Evolutionary conservation across 2,329 filamentous ascomycete species (phyloP).

Genomic region (Escovopsis sp.): DNA sequence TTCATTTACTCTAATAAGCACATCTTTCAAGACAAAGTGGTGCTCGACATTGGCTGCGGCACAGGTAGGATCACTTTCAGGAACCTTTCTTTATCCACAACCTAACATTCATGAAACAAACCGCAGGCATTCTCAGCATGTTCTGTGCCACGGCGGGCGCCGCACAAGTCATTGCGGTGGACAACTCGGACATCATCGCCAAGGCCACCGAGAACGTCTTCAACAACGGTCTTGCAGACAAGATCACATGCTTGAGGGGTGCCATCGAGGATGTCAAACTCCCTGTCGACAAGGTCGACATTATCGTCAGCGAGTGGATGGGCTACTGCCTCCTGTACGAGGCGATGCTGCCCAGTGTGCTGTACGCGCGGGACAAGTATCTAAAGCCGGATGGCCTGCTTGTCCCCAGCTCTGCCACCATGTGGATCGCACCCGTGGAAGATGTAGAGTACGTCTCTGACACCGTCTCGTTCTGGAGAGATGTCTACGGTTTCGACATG

Average conservation of each 20-base stretch:
- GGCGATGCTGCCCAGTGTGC: conserved; percentile 86
- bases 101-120: neutral
- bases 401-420: conserved; percentile 70
- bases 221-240: conserved; percentile 58
- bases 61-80: conserved; percentile 31
- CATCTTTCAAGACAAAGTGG: conserved; percentile 70
- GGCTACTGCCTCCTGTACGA: conserved; percentile 88
- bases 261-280: conserved; percentile 77
- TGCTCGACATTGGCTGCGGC: conserved; percentile 83
- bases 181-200: conserved; percentile 81
- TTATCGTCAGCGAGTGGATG: conserved; percentile 98
- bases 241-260: conserved; percentile 68
- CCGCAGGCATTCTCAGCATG: conserved; percentile 69
- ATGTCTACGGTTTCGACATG: conserved; percentile 95
- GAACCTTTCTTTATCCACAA: neutral
- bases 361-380: conserved; percentile 79
- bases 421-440: conserved; percentile 68
- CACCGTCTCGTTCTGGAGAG: conserved; percentile 72
- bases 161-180: conserved; percentile 73
- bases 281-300: conserved; percentile 70
- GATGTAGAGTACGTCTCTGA: conserved; percentile 67
- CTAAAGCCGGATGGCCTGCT: conserved; percentile 67
- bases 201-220: conserved; percentile 76
- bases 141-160: conserved; percentile 88
- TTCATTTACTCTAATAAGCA: conserved; percentile 89